These are phyloP conservation scores for Sclerotinia minor DNA, from an alignment of 2,329 filamentous ascomycete genomes.

Conservation along the genomic window DNA sequence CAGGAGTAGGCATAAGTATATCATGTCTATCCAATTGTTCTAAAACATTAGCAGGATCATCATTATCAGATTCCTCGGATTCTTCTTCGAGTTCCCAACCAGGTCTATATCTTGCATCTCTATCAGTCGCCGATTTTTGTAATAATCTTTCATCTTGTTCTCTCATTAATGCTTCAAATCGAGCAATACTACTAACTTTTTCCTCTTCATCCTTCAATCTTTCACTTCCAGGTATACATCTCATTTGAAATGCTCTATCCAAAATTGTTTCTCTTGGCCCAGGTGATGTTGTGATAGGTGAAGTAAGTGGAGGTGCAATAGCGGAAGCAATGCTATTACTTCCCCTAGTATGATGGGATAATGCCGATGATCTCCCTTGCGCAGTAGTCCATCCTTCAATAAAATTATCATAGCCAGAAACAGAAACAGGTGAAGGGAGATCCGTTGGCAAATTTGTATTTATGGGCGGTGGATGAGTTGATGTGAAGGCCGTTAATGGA, in stretches of 20 bases:
- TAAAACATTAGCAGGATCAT: slow-evolving; percentile 43
- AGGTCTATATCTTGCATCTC: slow-evolving; percentile 33
- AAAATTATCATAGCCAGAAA: slow-evolving; percentile 55
- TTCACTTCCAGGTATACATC: slow-evolving; percentile 62
- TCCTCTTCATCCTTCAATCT: slow-evolving; percentile 54
- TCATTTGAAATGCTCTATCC: slow-evolving; percentile 65
- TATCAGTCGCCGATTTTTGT: slow-evolving; percentile 24
- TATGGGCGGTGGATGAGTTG: slow-evolving; percentile 49
- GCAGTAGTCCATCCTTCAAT: slow-evolving; percentile 62
- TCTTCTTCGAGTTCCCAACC: slow-evolving; percentile 39
- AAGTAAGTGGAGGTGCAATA: slow-evolving; percentile 42
- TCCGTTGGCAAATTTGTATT: slow-evolving; percentile 53
- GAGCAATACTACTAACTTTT: slow-evolving; percentile 63
- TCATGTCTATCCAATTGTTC: slow-evolving; percentile 31
- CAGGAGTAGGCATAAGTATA: slow-evolving; percentile 38
- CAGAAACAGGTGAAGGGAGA: slow-evolving; percentile 55
- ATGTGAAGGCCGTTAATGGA: slow-evolving; percentile 51
- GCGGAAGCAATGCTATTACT: slow-evolving; percentile 58
- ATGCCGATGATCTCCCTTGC: slow-evolving; percentile 58
- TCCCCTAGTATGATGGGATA: slow-evolving; percentile 55
- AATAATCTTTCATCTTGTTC: slow-evolving; percentile 55
- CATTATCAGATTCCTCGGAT: slow-evolving; percentile 45
- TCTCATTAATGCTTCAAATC: slow-evolving; percentile 66
- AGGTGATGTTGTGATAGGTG: slow-evolving; percentile 44
- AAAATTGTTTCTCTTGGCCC: slow-evolving; percentile 63